Conservation (phyloP, 2,329 filamentous ascomycete genomes). For the Penicillium sp. region DNA sequence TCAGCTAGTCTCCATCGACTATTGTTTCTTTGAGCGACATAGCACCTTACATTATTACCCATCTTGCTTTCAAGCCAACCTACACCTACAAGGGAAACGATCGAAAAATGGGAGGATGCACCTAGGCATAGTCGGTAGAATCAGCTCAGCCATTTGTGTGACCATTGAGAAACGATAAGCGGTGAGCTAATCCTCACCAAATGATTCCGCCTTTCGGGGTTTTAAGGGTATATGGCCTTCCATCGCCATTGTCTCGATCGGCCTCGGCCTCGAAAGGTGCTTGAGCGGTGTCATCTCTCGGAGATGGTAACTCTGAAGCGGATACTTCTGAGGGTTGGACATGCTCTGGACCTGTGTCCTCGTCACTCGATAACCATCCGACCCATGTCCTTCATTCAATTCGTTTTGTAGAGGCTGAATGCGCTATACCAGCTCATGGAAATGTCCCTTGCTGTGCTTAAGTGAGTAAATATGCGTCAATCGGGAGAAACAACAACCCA, state of each 20-base stretch:
- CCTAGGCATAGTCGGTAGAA: constrained; percentile 5
- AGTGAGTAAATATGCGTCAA: background rate
- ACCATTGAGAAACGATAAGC: background rate
- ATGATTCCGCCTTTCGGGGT: constrained; percentile 16
- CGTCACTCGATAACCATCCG: background rate
- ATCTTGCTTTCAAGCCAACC: constrained; percentile 1
- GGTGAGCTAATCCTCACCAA: constrained; percentile 9
- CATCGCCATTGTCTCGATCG: background rate
- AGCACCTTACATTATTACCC: background rate
- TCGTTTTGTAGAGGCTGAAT: constrained; percentile 1
- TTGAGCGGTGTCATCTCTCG: background rate
- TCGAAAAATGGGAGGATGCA: constrained; percentile 19
- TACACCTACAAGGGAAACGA: background rate
- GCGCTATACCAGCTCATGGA: background rate
- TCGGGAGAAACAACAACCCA: background rate
- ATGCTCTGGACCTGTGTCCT: background rate
- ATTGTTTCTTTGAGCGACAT: constrained; percentile 3
- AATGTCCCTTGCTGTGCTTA: background rate
- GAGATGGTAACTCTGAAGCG: background rate
- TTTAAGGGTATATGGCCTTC: constrained; percentile 14
- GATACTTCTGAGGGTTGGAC: background rate
- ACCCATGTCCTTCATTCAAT: background rate
- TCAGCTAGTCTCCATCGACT: constrained; percentile 12
- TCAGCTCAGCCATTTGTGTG: background rate
- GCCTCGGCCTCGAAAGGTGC: background rate